Evolutionary conservation across 257 asterid genomes (phyloP).

Genomic region (Verbascum thapsus): DNA sequence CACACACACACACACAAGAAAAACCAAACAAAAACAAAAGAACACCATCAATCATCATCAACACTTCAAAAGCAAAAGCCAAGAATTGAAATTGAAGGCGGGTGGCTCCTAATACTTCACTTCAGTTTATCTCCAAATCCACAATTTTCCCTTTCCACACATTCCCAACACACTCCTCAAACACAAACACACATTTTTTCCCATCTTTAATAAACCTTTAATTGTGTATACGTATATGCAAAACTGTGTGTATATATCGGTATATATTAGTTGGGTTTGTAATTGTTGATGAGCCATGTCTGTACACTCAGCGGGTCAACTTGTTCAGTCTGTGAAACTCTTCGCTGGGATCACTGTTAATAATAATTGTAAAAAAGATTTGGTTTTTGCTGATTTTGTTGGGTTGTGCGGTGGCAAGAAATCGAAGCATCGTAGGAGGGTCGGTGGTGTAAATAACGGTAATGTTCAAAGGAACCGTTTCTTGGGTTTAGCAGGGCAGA

Average conservation of each 20-base stretch:
- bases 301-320: conserved; percentile 52
- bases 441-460: conserved; percentile 30
- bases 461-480: conserved; percentile 37
- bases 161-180: conserved; percentile 34
- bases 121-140: too few relatives aligned
- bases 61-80: too few relatives aligned
- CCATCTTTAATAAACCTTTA: conserved; percentile 15
- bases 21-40: too few relatives aligned
- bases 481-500: conserved; percentile 32
- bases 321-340: conserved; percentile 58
- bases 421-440: conserved; percentile 47
- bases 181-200: not conserved
- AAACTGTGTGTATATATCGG: not conserved
- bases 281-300: conserved; percentile 47
- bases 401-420: conserved; percentile 45
- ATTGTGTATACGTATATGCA: not conserved
- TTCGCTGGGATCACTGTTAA: conserved; percentile 39
- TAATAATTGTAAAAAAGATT: conserved; percentile 37
- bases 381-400: conserved; percentile 51
- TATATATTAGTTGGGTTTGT: not conserved
- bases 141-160: too few relatives aligned
- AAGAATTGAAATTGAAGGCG: too few relatives aligned
- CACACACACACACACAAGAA: too few relatives aligned
- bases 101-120: too few relatives aligned
- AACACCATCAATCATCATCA: too few relatives aligned